Base-by-base conservation (phyloP, 1,284 basidiomycete genomes). In the Puccinia hordei region DNA sequence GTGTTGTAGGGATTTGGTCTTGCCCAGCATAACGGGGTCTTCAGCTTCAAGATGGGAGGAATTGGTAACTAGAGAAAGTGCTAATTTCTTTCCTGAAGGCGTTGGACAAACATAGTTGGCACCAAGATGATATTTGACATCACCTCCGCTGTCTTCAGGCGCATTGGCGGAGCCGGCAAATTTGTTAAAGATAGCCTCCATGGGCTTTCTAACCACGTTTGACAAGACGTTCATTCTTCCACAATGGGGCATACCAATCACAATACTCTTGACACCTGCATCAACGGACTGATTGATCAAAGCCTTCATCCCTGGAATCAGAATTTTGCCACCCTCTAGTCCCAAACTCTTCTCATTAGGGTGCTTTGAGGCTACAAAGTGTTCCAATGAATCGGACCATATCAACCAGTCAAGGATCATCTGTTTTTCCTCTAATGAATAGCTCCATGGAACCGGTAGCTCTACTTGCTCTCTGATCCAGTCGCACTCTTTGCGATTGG, bases 321-420 rank as follows among this genome's bases (percentile, higher is more conserved):
- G 91, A 59, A 94, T 90, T 87, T 99, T 97, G 87, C 95, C 97
- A 82, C 97, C 97, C 87, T 99, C 97, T 77, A 99, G 90, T 87
- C 97, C 97, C 87, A 99, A 99, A 79, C 97, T 93, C 88, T 99
- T 99, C 89, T 99, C 97, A 88, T 98, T 99, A 83, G 97, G 97
- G 87, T 95, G 98, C 87, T 99, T 99, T 88, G 91, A 93, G 30
- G 95, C 92, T 83, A 99, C 95, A 88, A 98, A 99, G 85, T 96
- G 95, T 87, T 99, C 97, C 85, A 99, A 98, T 5, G 93, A 93
- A 86, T 99, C 96, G 35, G 96, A 99, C 97, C 97, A 99, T 87
- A 98, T 98, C 85, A 98, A 91, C 82, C 97, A 93, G 87, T 99
- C 97, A 81, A 99, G 90, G 83, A 99, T 97, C 92, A 97, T 96